Evolutionary conservation across 495 filamentous ascomycete species (phyloP), one percentile per base, ranked within the genome.

Genomic region (Penicillium argentinense): DNA sequence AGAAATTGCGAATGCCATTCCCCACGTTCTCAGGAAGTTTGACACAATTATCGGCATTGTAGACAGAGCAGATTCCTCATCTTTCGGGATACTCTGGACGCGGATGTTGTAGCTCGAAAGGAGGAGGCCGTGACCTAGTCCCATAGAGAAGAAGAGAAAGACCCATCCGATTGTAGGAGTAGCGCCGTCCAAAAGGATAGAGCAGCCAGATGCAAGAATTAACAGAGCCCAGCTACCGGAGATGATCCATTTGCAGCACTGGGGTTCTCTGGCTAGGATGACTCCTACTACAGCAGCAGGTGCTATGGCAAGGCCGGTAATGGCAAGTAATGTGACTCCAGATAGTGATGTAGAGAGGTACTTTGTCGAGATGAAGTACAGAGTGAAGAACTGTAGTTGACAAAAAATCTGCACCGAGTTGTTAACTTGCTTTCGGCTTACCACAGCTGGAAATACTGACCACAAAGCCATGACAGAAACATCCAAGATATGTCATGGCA

Each of bases 341-440:
- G 82, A 65, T 2, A 81, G 47, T 5, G 80, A 77, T 0, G 79
- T 69, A 0, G 69, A 63, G 37, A 75, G 70, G 38, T 68, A 76
- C 43, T 80, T 78, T 21, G 85, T 74, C 7, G 79, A 75, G 40
- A 81, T 67, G 55, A 83, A 84, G 61, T 84, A 89, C 17, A 90
- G 69, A 0, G 84, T 75, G 23, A 84, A 63, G 41, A 78, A 84
- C 52, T 87, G 85, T 0, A 91, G 53, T 0, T 74, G 69, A 33
- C 55, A 47, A 30, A 71, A 71, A 12, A 78, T 59, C 49, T 76
- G 54, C 0, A 42, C 19, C 2, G 9, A 54, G 42, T 42, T 49
- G 26, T 3, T n/a, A 23, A 39, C 45, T 59, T 49, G n/a, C 12
- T 12, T 4, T 30, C 28, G 5, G 21, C 9, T 9, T 8, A 9